A percentile compares a stretch with the other conserved stretches of the same genome.
Conservation (phyloP, 2,329 filamentous ascomycete genomes). For the Aspergillus fischeri region DNA sequence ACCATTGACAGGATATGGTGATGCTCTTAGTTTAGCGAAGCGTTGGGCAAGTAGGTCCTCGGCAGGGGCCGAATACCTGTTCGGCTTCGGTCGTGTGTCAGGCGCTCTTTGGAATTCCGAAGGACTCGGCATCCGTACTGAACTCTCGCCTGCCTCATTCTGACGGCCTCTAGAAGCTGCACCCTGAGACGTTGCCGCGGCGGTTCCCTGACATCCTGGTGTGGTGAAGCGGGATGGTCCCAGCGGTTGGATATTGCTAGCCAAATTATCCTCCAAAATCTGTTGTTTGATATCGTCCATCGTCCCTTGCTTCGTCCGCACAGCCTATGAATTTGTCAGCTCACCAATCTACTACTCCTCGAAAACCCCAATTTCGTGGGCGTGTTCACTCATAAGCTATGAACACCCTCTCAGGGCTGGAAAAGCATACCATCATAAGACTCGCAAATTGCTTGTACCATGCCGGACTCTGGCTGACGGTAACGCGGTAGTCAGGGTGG, state of each 20-base stretch:
- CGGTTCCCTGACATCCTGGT: conserved; percentile 7
- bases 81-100: conserved; percentile 18
- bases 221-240: conserved; percentile 9
- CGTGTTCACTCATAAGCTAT: not conserved
- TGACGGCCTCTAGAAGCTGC: conserved; percentile 21
- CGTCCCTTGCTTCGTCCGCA: conserved; percentile 39
- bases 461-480: conserved; percentile 53
- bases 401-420: not conserved
- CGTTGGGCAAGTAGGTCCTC: conserved; percentile 39
- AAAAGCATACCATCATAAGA: conserved; percentile 42
- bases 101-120: conserved; percentile 32
- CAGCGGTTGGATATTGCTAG: conserved; percentile 25
- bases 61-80: conserved; percentile 23
- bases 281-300: conserved; percentile 40
- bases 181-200: conserved; percentile 9
- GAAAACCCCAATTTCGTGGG: not conserved
- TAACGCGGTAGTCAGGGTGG: conserved; percentile 68
- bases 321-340: conserved; percentile 25
- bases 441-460: conserved; percentile 49
- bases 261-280: conserved; percentile 36
- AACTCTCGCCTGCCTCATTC: conserved; percentile 15
- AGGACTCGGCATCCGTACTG: conserved; percentile 39
- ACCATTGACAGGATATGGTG: conserved; percentile 14
- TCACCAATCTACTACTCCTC: not conserved
- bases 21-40: conserved; percentile 38